phyloP scores from a whole-genome alignment of 192 early-diverging fungal genomes.

The Rhizoclosmatium sp. region DNA sequence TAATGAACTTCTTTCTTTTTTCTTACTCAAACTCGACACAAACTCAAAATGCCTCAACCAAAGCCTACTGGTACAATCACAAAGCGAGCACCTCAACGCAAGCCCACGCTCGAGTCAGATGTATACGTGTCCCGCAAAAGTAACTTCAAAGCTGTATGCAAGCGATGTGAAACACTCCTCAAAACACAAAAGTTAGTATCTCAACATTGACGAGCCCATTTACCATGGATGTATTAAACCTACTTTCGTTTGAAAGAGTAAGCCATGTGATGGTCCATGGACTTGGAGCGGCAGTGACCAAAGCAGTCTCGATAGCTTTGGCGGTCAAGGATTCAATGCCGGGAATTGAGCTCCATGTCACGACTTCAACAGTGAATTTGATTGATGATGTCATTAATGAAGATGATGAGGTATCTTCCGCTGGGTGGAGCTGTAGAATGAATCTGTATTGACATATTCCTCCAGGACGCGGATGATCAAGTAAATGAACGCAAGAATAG shows the following conservation, averaged over 20 bases:
- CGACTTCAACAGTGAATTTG: conserved; percentile 29
- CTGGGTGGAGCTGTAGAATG: background rate
- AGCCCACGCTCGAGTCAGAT: conserved; percentile 3
- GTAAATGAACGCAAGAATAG: conserved; percentile 24
- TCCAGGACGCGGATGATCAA: conserved; percentile 4
- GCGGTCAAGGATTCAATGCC: conserved; percentile 4
- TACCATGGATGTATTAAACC: background rate
- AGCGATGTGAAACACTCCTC: background rate
- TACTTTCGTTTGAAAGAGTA: background rate
- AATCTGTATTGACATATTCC: background rate
- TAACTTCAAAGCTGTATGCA: background rate
- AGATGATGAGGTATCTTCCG: conserved; percentile 22
- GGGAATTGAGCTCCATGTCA: conserved; percentile 2
- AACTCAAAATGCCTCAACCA: background rate
- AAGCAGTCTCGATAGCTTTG: conserved; percentile 21
- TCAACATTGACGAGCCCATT: background rate
- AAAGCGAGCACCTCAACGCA: conserved; percentile 1
- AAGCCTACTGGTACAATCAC: background rate
- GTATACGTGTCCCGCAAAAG: conserved; percentile 3
- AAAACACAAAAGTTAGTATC: background rate
- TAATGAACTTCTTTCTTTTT: conserved; percentile 1
- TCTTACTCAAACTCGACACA: background rate
- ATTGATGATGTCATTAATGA: conserved; percentile 25
- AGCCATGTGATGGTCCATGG: conserved; percentile 12
- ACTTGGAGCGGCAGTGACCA: conserved; percentile 16